Percentiles rank a stretch among this genome's conserved stretches.
These are phyloP conservation scores for Colletotrichum magnum DNA, from an alignment of 2,329 filamentous ascomycete species.

Conservation along the genomic window DNA sequence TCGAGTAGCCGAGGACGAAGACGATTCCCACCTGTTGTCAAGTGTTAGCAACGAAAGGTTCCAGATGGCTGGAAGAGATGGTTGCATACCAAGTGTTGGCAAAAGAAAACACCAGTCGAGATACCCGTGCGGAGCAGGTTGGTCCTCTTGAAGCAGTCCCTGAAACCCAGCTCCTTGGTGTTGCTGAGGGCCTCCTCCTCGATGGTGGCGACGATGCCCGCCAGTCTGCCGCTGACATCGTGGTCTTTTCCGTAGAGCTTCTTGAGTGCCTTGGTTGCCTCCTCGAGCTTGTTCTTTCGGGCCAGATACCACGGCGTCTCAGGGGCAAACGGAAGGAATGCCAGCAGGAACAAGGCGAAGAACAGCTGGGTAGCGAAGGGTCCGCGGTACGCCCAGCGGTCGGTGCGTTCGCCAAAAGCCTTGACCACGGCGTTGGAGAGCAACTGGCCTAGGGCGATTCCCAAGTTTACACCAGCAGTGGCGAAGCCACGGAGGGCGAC, in stretches of 20 bases:
- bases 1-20: slow-evolving; percentile 68
- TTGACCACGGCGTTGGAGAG: slow-evolving; percentile 64
- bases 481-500: slow-evolving; percentile 69
- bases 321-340: slow-evolving; percentile 61
- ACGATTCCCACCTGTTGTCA: slow-evolving; percentile 13
- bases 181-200: slow-evolving; percentile 63
- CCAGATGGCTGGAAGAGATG: background rate
- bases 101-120: slow-evolving; percentile 72
- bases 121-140: slow-evolving; percentile 69
- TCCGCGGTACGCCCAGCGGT: slow-evolving; percentile 64
- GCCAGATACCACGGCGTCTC: slow-evolving; percentile 67
- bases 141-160: slow-evolving; percentile 64
- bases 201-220: slow-evolving; percentile 68
- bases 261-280: slow-evolving; percentile 57
- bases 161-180: slow-evolving; percentile 63
- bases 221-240: slow-evolving; percentile 63
- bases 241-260: slow-evolving; percentile 61
- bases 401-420: slow-evolving; percentile 54
- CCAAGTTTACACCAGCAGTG: slow-evolving; percentile 73
- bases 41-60: background rate
- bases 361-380: slow-evolving; percentile 65
- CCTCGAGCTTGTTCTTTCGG: slow-evolving; percentile 55
- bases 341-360: slow-evolving; percentile 60
- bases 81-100: slow-evolving; percentile 75
- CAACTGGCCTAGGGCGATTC: slow-evolving; percentile 74